phyloP scores from a whole-genome alignment of 164 flowering plant species.

The Santalum album region DNA sequence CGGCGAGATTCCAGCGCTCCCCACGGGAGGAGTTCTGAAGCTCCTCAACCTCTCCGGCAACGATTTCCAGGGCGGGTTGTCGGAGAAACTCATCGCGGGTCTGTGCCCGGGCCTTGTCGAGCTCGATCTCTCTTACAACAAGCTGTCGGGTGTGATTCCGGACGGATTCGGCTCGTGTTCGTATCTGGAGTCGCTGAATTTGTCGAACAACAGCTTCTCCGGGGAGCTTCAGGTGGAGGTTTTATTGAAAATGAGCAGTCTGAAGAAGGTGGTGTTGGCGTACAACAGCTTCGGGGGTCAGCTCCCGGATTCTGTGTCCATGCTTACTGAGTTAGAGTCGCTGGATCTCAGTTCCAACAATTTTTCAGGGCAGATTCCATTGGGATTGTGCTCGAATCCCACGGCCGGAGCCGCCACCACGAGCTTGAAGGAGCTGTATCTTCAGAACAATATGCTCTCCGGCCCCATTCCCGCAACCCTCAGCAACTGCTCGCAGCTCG shows the following conservation, averaged over 20 bases:
- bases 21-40: constrained; percentile 31
- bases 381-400: constrained; percentile 37
- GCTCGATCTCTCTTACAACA: constrained; percentile 65
- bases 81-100: constrained; percentile 23
- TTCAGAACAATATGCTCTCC: constrained; percentile 60
- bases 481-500: constrained; percentile 68
- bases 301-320: constrained; percentile 47
- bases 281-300: constrained; percentile 48
- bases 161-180: constrained; percentile 41
- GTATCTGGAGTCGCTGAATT: constrained; percentile 38
- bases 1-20: constrained; percentile 48
- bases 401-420: constrained; percentile 25
- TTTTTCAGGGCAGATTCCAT: constrained; percentile 57
- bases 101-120: constrained; percentile 35
- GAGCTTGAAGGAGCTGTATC: constrained; percentile 48
- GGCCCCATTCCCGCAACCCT: constrained; percentile 60
- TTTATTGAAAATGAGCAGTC: constrained; percentile 34
- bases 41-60: constrained; percentile 42
- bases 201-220: constrained; percentile 52
- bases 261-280: constrained; percentile 47
- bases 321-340: constrained; percentile 42
- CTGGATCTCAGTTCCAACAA: constrained; percentile 81
- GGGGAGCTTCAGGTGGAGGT: constrained; percentile 53
- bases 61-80: constrained; percentile 45
- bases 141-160: constrained; percentile 58